Base-by-base conservation (phyloP, 495 filamentous ascomycete species). In the Durotheca rogersii region DNA sequence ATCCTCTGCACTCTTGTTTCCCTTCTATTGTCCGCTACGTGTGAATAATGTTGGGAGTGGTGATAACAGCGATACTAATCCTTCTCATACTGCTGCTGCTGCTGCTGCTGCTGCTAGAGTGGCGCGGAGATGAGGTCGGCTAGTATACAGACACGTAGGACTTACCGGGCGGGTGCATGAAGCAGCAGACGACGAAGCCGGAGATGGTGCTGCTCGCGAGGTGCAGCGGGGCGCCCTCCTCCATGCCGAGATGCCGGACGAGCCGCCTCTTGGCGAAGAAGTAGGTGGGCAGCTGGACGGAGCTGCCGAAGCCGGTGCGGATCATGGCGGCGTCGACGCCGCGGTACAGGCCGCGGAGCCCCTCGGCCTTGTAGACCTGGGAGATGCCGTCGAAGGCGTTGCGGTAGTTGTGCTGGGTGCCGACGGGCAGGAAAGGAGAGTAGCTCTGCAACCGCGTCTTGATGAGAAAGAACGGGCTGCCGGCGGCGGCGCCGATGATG, bases 401-500 rank as follows among this genome's bases (percentile, higher is more conserved):
- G 42, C 79, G 81, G 68, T 99, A 99, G 40, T 84, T 77, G 66
- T 99, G 93, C 64, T 99, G 93, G 1, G 93, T 96, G 41, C 93
- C 93, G 44, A 97, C 91, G 11, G 93, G 93, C 11, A 93, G 80
- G 72, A 95, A 95, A 4, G 92, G 90, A 6, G 90, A 95, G 74
- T 78, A 96, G 37, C 89, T 95, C 68, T 99, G 93, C 47, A 99
- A 76, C 10, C 93, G 83, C 6, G 93, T 99, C 74, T 99, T 99
- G 65, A 95, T 86, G n/a, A 99, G 79, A 75, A 97, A 99, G 67
- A 99, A 97, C 1, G 93, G 94, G 18, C 90, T 95, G 15, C 90
- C 93, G 10, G 86, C 86, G 6, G 86, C 86, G 4, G 93, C 93
- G 46, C 93, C 93, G 31, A 97, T 77, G 33, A 97, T 84, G 48